phyloP scores from a whole-genome alignment of 2,329 filamentous ascomycete genomes.

The Rhinocladiella mackenziei region DNA sequence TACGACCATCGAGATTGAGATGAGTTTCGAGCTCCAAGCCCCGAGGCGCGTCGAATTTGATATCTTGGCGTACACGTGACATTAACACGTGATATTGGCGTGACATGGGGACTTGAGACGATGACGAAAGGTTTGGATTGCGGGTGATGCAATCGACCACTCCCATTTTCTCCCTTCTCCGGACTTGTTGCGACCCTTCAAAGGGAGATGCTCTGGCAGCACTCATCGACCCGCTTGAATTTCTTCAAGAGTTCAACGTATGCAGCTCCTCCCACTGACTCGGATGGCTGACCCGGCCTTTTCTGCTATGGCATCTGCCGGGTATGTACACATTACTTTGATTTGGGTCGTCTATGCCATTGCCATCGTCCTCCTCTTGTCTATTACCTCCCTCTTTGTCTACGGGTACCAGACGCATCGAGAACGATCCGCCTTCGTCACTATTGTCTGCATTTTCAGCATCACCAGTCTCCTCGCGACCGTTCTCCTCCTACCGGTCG shows the following conservation, averaged over 20 bases:
- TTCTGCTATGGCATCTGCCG: conserved; percentile 48
- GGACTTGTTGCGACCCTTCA: too few relatives aligned
- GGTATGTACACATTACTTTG: conserved; percentile 74
- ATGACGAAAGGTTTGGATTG: not conserved
- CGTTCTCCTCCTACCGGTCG: conserved; percentile 85
- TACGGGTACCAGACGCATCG: conserved; percentile 87
- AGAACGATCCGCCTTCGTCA: conserved; percentile 79
- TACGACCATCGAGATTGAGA: too few relatives aligned
- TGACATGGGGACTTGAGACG: conserved; percentile 1
- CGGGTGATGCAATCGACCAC: too few relatives aligned
- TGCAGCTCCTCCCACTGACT: conserved; percentile 8
- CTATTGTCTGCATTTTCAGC: conserved; percentile 78
- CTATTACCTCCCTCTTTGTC: conserved; percentile 77
- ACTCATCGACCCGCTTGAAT: too few relatives aligned
- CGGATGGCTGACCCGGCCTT: conserved; percentile 5
- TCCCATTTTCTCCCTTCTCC: too few relatives aligned
- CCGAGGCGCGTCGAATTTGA: not conserved
- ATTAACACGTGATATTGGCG: not conserved
- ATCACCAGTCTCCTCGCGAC: conserved; percentile 85
- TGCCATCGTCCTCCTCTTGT: conserved; percentile 70
- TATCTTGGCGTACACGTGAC: conserved; percentile 10
- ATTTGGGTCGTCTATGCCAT: conserved; percentile 94
- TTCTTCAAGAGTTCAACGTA: too few relatives aligned
- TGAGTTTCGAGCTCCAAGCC: not conserved
- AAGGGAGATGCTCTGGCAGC: too few relatives aligned